Percentiles rank a stretch among this genome's conserved stretches.
These are phyloP conservation scores for Russula foetens DNA, from an alignment of 768 basidiomycete species.

Conservation along the genomic window DNA sequence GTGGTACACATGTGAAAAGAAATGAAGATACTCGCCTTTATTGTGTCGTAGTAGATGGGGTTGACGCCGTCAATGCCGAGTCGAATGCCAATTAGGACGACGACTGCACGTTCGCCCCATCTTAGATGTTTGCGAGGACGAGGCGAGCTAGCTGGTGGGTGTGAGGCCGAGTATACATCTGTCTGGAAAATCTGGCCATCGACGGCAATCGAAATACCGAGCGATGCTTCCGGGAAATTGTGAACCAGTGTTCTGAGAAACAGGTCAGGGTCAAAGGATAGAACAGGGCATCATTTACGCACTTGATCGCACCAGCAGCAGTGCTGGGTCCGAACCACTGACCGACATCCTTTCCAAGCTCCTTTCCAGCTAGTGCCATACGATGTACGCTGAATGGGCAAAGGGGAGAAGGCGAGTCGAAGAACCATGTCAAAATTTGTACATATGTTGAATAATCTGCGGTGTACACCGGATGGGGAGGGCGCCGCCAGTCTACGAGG, in stretches of 20 bases:
- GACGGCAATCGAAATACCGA: slow-evolving; percentile 75
- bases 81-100: slow-evolving; percentile 79
- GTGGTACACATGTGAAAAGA: neutral
- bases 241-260: slow-evolving; percentile 61
- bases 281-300: slow-evolving; percentile 6
- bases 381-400: slow-evolving; percentile 93
- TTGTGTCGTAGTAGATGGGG: slow-evolving; percentile 85
- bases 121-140: slow-evolving; percentile 20
- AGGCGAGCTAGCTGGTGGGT: slow-evolving; percentile 25
- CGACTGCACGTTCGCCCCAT: slow-evolving; percentile 82
- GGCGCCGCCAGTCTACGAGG: slow-evolving; percentile 76
- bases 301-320: slow-evolving; percentile 96
- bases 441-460: slow-evolving; percentile 80
- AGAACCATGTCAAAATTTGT: slow-evolving; percentile 88
- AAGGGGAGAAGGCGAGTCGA: slow-evolving; percentile 77
- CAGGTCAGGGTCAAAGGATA: neutral
- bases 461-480: slow-evolving; percentile 49
- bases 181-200: slow-evolving; percentile 80
- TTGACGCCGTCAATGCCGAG: slow-evolving; percentile 91
- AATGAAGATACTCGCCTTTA: slow-evolving; percentile 45
- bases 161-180: slow-evolving; percentile 78
- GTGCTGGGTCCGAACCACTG: slow-evolving; percentile 98
- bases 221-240: slow-evolving; percentile 68
- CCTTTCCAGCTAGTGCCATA: slow-evolving; percentile 92
- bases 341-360: slow-evolving; percentile 90